Base-by-base conservation (phyloP, 164 flowering plant species). In the Annona squamosa region DNA sequence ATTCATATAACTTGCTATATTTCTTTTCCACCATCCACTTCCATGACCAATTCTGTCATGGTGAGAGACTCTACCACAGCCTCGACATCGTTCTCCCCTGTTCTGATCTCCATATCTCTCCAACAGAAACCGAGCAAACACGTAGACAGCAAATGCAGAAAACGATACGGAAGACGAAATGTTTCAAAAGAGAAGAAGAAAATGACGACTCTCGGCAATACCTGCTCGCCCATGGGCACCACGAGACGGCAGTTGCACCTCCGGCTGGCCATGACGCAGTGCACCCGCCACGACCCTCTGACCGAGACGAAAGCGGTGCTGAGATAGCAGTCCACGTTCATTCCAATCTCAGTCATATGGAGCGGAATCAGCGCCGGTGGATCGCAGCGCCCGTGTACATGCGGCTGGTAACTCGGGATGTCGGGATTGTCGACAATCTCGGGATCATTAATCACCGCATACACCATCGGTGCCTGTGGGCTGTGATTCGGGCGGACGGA, bases 321-420 rank as follows among this genome's bases (percentile, higher is more conserved):
- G 69, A 90, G 45, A 76, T 62, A 85, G 72, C 91, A 87, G 77
- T 89, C 87, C 10, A 79, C 86, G 62, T 86, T 85, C 72, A 93
- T 63, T 41, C 80, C 72, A 41, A 93, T 67, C 13, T 77, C 81
- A 64, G 83, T 89, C 97, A 93, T 91, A 77, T 87, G 93, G 12
- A 96, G 85, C 48, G 99, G 97, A 73, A 96, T 93, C 80, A 96
- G 78, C 63, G 95, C 98, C n/a, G 98, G 93, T 1, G 97, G 92
- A 79, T 90, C 93, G 73, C 97, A 91, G 67, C 91, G 71, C 5
- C 99, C 99, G 73, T 90, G 86, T 52, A 96, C 97, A 72, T 96
- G 86, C 47, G 98, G 98, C 90, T 96, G 99, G 80, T 91, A 96
- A 81, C 97, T 96, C 26, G 95, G 93, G 2, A 91, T 78, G 70